A percentile compares a stretch with the other conserved stretches of the same genome.
These are phyloP conservation scores for Dothidotthia symphoricarpi DNA, from an alignment of 2,329 filamentous ascomycete species.

Conservation along the genomic window DNA sequence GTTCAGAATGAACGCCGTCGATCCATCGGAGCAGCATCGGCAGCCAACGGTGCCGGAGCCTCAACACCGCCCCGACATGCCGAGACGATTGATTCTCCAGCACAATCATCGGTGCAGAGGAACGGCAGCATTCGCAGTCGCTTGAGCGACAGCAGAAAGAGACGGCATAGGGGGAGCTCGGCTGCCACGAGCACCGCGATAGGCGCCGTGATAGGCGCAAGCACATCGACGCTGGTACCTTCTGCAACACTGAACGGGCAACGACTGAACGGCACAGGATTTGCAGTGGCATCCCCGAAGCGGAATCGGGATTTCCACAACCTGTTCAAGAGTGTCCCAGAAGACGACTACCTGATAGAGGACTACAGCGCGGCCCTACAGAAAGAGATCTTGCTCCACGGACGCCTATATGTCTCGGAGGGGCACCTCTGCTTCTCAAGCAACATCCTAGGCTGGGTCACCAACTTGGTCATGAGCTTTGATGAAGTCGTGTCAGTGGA, in stretches of 20 bases:
- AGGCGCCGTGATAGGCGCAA: conserved; percentile 69
- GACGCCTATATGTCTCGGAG: conserved; percentile 92
- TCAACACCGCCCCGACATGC: conserved; percentile 62
- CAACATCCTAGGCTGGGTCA: conserved; percentile 98
- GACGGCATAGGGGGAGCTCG: conserved; percentile 81
- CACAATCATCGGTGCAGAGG: conserved; percentile 52
- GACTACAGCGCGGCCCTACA: conserved; percentile 97
- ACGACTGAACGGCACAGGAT: conserved; percentile 88
- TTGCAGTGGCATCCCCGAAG: conserved; percentile 94
- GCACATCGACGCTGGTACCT: conserved; percentile 66
- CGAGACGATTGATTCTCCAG: conserved; percentile 61
- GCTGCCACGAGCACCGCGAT: conserved; percentile 61
- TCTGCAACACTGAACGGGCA: conserved; percentile 61
- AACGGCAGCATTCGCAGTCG: conserved; percentile 54
- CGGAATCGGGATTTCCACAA: conserved; percentile 93
- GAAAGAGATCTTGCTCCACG: conserved; percentile 90
- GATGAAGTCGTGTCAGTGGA: conserved; percentile 97
- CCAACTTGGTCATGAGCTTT: conserved; percentile 95
- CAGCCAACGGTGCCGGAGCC: conserved; percentile 23
- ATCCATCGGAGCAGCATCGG: conserved; percentile 42
- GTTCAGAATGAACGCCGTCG: conserved; percentile 39
- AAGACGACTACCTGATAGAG: conserved; percentile 97
- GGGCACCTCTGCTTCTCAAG: conserved; percentile 98
- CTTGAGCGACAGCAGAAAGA: conserved; percentile 52
- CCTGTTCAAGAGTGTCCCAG: conserved; percentile 92